Conservation (phyloP, 345 rosid species). For the Euclidium syriacum region DNA sequence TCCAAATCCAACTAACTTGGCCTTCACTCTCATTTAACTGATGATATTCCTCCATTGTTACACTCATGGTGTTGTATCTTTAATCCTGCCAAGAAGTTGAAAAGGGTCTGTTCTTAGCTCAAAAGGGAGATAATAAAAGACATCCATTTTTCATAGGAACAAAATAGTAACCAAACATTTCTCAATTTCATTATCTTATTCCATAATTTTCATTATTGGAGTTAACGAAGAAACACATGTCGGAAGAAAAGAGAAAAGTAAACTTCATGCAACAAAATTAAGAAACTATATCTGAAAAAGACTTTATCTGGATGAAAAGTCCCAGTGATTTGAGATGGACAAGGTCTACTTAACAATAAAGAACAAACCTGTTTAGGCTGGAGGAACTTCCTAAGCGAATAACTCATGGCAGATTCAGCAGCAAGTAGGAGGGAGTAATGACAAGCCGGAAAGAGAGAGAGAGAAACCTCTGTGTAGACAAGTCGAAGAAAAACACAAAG, state of each 20-base stretch:
- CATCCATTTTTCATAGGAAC: background rate
- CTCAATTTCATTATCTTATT: too few species aligned
- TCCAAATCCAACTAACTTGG: conserved; percentile 40
- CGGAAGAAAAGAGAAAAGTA: background rate
- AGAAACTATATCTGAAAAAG: too few species aligned
- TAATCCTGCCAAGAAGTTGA: conserved; percentile 33
- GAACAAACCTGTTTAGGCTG: conserved; percentile 12
- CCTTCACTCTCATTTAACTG: conserved; percentile 26
- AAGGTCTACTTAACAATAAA: background rate
- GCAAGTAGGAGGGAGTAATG: background rate
- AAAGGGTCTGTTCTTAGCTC: background rate
- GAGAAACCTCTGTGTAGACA: background rate
- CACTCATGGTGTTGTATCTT: conserved; percentile 19
- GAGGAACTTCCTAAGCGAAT: background rate
- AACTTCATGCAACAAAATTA: conserved; percentile 9
- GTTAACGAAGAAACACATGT: too few species aligned
- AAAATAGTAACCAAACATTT: background rate
- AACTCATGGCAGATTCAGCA: conserved; percentile 12
- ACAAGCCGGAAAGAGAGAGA: background rate
- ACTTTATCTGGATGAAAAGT: background rate
- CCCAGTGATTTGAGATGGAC: background rate
- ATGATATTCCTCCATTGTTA: conserved; percentile 9
- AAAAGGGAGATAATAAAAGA: background rate
- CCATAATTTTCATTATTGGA: too few species aligned
- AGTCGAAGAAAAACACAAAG: conserved; percentile 10